Percentiles rank a stretch among this genome's conserved stretches.
Evolutionary conservation across 495 filamentous ascomycete species (phyloP).

Genomic region (Neurospora sp.): DNA sequence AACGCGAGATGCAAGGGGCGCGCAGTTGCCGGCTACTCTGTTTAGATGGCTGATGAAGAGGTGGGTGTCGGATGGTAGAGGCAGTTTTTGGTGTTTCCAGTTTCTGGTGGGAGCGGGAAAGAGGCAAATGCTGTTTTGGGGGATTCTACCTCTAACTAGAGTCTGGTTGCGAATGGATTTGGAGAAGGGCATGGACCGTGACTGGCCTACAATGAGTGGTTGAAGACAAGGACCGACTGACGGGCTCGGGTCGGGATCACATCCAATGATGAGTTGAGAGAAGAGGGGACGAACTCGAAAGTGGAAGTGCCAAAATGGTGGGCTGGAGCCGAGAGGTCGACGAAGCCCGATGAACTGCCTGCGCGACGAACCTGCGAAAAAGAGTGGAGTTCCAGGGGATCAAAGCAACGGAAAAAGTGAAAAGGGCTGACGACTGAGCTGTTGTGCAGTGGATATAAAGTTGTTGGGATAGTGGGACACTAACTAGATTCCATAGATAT

Average conservation of each 20-base stretch:
- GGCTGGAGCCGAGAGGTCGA: not conserved
- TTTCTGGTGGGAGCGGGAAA: not conserved
- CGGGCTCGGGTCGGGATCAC: not conserved
- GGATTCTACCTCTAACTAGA: not conserved
- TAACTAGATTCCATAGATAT: not conserved
- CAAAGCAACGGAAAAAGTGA: not conserved
- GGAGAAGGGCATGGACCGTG: not conserved
- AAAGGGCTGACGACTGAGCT: not conserved
- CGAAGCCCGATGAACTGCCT: not conserved
- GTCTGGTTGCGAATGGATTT: not conserved
- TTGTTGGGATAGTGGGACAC: not conserved
- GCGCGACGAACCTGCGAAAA: not conserved
- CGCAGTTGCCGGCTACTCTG: not conserved
- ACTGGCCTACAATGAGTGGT: not conserved
- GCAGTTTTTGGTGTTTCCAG: not conserved
- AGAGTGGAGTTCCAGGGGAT: not conserved
- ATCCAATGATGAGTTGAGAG: not conserved
- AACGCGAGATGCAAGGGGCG: not conserved
- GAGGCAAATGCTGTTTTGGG: not conserved
- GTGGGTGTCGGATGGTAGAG: not conserved
- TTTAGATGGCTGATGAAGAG: not conserved
- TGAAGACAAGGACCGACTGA: not conserved
- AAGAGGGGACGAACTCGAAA: not conserved
- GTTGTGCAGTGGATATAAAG: not conserved
- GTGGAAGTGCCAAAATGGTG: conserved; percentile 19